Evolutionary conservation across 2,329 filamentous ascomycete species (phyloP), one percentile per base, ranked within the genome.

Genomic region (Colletotrichum eleusines): DNA sequence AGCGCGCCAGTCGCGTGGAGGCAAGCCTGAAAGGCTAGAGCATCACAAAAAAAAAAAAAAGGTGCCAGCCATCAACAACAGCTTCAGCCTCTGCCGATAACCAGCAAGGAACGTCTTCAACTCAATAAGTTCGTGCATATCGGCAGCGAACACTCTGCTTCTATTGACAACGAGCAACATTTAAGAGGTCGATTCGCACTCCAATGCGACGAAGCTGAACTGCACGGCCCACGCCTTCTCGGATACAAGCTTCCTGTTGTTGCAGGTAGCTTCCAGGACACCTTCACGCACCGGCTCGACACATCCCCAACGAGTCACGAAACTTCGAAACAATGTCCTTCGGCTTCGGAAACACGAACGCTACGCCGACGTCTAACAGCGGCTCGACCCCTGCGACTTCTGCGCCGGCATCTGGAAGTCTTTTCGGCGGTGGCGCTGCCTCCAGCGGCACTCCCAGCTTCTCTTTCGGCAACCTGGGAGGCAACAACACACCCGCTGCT

Each of bases 341-440:
- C 78, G 80, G 42, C 69, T 84, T 84, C 74, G 77, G 78, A 72
- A 74, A 76, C 66, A 71, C 76, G 69, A 73, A 75, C 78, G 77
- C 79, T 12, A 74, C 73, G 38, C 71, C 74, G 42, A 59, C 74
- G 33, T 69, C 74, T 33, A 66, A 63, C 60, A 72, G 73, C 54
- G 61, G 71, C 48, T 64, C 73, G 58, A 72, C 65, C 60, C 73
- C 61, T 44, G 76, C 79, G 46, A 79, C 82, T 18, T 78, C 80
- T 50, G 78, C 82, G 12, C 77, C 82, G 26, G 80, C 84, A 59
- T 75, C 80, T 7, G 80, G 80, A 18, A 75, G 78, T 26, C 74
- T 86, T 11, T 86, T 87, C 74, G 83, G 83, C 54, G 53, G 83
- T 51, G 53, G 57, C 31, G 68, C 63, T 42, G 72, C 73, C 67